Base-by-base conservation (phyloP, 495 filamentous ascomycete genomes). In the Diplogelasinospora grovesii region DNA sequence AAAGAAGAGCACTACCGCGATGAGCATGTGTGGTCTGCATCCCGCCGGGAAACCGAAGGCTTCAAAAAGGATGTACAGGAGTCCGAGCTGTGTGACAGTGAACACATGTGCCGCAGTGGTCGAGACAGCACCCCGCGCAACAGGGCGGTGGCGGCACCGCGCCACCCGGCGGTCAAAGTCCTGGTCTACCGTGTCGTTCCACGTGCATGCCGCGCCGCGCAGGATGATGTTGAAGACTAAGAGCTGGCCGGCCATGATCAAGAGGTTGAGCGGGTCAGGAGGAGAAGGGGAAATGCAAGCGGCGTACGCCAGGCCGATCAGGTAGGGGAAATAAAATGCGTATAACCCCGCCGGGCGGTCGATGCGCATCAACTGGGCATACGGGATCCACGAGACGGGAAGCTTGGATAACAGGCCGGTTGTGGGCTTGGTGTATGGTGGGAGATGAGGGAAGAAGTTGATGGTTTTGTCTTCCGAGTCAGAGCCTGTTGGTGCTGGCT, bases 101-200 rank as follows among this genome's bases (percentile, higher is more conserved):
- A 29, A 41, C 8, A 20, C 8, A 10, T 30, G 38, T 5, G 53
- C 65, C 11, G 56, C 35, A 0, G 40, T 38, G 4, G 56, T 50
- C 1, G 59, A 51, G 5, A 76, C 56, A 7, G 70, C 71, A 0
- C 70, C 64, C 0, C 71, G 62, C 0, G 72, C 65, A 11, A 76
- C 57, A 2, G 69, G 71, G 3, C 71, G 61, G 26, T 56, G 42
- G 2, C 53, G 48, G 16, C 52, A 59, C 0, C 71, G 61, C 4
- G 28, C 49, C 0, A 75, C 66, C 6, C 54, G 52, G 3, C 59
- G 46, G 43, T 76, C 72, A 31, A 61, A 65, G 7, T 63, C 54
- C 8, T 46, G 47, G 40, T 76, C 70, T 1, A 68, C 20, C 16
- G 36, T 64, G 41, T 74, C 69, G 43, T 76, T 74, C 65, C 66